Evolutionary conservation across 176 grass and related monocot genomes (phyloP).

Genomic region (Stipa capillata): DNA sequence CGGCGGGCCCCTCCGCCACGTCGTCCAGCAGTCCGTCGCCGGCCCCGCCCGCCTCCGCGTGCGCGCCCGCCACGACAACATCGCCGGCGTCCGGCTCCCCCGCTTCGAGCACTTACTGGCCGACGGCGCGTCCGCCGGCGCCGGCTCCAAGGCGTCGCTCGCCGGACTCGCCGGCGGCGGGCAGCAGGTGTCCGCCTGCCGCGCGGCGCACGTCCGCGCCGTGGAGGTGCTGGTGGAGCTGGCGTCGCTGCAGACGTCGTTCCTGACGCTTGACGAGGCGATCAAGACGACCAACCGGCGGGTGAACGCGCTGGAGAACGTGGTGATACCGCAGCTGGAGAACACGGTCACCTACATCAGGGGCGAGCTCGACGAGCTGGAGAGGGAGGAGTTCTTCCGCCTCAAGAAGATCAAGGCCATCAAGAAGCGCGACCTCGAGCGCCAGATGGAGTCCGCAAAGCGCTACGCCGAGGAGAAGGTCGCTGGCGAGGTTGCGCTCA

Average conservation of each 20-base stretch:
- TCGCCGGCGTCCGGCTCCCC: slow-evolving; percentile 68
- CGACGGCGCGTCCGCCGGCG: neutral
- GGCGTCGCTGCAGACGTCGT: slow-evolving; percentile 78
- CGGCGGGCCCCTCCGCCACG: slow-evolving; percentile 42
- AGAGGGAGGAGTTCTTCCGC: slow-evolving; percentile 88
- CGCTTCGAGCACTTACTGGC: slow-evolving; percentile 52
- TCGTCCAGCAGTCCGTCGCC: slow-evolving; percentile 50
- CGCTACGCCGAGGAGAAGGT: slow-evolving; percentile 43
- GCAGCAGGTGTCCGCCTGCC: slow-evolving; percentile 67
- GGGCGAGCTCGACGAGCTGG: slow-evolving; percentile 70
- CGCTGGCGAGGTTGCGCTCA: slow-evolving; percentile 39
- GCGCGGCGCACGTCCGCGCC: slow-evolving; percentile 40
- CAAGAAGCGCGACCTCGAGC: slow-evolving; percentile 53
- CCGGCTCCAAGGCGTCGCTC: slow-evolving; percentile 3
- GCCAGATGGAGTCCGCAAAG: slow-evolving; percentile 32
- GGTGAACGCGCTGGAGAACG: slow-evolving; percentile 72
- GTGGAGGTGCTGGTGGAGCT: slow-evolving; percentile 73
- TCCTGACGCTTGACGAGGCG: slow-evolving; percentile 74
- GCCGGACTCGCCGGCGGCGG: slow-evolving; percentile 62
- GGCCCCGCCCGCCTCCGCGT: slow-evolving; percentile 47
- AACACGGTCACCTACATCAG: slow-evolving; percentile 74
- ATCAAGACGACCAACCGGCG: slow-evolving; percentile 81
- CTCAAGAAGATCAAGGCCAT: slow-evolving; percentile 78
- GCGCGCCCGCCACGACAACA: slow-evolving; percentile 61
- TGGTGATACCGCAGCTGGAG: slow-evolving; percentile 64